Base-by-base conservation (phyloP, 2,329 filamentous ascomycete species). In the Fusarium mundagurra region DNA sequence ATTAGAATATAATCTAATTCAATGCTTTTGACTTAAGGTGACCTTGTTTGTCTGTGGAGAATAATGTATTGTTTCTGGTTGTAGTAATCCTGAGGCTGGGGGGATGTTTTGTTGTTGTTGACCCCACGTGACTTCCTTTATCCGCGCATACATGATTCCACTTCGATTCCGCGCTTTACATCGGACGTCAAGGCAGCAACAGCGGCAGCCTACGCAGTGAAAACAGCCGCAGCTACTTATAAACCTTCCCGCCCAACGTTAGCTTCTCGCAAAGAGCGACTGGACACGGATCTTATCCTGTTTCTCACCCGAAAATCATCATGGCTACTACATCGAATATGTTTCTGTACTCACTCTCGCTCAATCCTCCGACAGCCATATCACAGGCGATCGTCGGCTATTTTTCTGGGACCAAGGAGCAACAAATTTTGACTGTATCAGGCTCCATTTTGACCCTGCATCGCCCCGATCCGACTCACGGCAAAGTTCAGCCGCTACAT, bases 301-400 rank as follows among this genome's bases (percentile, higher is more conserved):
- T 0, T 11, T 43, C 11, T 17, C 14, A 10, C n/a, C 1, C 38
- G 1, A 44, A 8, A 44, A 6, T 8, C 11, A 45, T 12, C 4
- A 98, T 98, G 96, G 96, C 96, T 86, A 97, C 95, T 82, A 98
- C 96, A 70, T 98, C 95, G 20, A 96, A 96, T 83, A 97, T 98
- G 94, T 98, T 98, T 83, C 92, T 99, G 86, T 99, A 99, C 86
- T 96, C 94, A 79, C 88, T 99, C 86, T 98, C 96, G 77, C 92
- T 99, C 80, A 94, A 98, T 85, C 92, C 94, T 78, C 94, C 96
- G 36, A 95, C 95, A 75, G 93, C 94, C 66, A 91, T 98, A 79
- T 95, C 93, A 51, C 93, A 97, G 84, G 95, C 96, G 71, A 93
- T 98, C 75, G 89, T 98, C 68, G 97, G 96, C 77, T 95, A 98